Evolutionary conservation across 2,329 filamentous ascomycete genomes (phyloP).

Genomic region (Davidsoniella neocaledoniae): DNA sequence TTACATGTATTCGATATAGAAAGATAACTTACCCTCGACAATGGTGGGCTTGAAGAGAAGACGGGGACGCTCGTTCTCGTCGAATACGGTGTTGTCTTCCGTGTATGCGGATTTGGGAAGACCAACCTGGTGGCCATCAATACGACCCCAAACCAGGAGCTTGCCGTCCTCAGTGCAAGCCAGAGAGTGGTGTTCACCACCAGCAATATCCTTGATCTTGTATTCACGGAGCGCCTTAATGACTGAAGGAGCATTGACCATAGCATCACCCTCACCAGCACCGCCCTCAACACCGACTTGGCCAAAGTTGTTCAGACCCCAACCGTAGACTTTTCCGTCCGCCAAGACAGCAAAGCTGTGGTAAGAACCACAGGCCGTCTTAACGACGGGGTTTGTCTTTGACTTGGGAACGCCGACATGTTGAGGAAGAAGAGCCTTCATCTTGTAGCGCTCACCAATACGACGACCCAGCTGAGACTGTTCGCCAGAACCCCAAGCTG

Average conservation of each 20-base stretch:
- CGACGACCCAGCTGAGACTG: slow-evolving; percentile 47
- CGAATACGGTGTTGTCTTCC: slow-evolving; percentile 40
- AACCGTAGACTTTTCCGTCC: slow-evolving; percentile 55
- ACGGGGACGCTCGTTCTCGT: slow-evolving; percentile 44
- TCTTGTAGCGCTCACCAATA: slow-evolving; percentile 44
- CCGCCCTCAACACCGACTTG: slow-evolving; percentile 49
- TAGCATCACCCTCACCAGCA: slow-evolving; percentile 32
- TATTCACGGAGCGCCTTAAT: slow-evolving; percentile 50
- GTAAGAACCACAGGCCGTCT: slow-evolving; percentile 51
- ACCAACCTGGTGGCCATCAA: slow-evolving; percentile 37
- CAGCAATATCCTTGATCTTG: slow-evolving; percentile 46
- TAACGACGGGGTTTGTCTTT: slow-evolving; percentile 25
- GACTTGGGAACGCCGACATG: slow-evolving; percentile 40
- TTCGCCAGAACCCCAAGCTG: slow-evolving; percentile 56
- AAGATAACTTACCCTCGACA: slow-evolving; percentile 15
- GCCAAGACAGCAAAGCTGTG: slow-evolving; percentile 68
- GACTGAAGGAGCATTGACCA: slow-evolving; percentile 48
- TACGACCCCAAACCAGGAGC: slow-evolving; percentile 43
- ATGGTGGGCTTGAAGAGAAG: slow-evolving; percentile 35
- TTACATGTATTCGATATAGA: not conserved
- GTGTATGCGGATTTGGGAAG: slow-evolving; percentile 34
- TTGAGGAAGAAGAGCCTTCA: slow-evolving; percentile 44
- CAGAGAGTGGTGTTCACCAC: slow-evolving; percentile 56
- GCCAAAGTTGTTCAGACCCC: slow-evolving; percentile 78
- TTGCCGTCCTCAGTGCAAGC: slow-evolving; percentile 40